A percentile compares a stretch with the other conserved stretches of the same genome.
Evolutionary conservation across 2,329 filamentous ascomycete genomes (phyloP).

Genomic region (Curvularia verruculosa): DNA sequence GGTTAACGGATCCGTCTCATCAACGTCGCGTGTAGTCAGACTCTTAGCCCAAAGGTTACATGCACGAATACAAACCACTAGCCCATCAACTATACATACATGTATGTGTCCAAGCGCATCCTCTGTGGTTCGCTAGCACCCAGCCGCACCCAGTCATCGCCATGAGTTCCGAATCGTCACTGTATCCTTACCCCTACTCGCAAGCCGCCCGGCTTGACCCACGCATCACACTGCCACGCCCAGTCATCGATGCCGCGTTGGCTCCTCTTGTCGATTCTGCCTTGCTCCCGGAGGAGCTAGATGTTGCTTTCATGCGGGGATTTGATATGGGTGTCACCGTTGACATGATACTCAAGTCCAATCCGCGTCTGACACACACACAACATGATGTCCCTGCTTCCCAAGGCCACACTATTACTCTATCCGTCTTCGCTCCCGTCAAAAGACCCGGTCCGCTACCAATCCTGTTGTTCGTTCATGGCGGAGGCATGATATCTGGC

Average conservation of each 20-base stretch:
- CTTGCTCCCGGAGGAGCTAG: slow-evolving; percentile 15
- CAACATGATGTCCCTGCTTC: slow-evolving; percentile 41
- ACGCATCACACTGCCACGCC: slow-evolving; percentile 14
- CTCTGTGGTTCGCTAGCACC: neutral
- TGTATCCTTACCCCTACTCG: slow-evolving; percentile 11
- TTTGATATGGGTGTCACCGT: slow-evolving; percentile 2
- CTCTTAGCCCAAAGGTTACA: neutral
- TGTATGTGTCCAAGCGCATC: neutral
- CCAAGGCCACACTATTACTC: slow-evolving; percentile 65
- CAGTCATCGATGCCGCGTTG: slow-evolving; percentile 9
- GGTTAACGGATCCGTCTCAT: slow-evolving; percentile 1
- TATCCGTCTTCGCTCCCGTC: slow-evolving; percentile 59
- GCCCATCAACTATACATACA: neutral
- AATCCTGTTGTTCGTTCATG: slow-evolving; percentile 72
- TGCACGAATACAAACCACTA: neutral
- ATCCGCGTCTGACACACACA: slow-evolving; percentile 59
- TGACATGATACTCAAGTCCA: slow-evolving; percentile 62
- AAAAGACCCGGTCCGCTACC: slow-evolving; percentile 64
- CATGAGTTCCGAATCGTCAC: neutral
- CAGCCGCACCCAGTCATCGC: neutral
- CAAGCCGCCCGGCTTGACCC: slow-evolving; percentile 18
- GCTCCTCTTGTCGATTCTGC: slow-evolving; percentile 15
- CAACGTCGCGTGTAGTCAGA: neutral
- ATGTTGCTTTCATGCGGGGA: slow-evolving; percentile 17
- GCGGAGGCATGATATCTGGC: slow-evolving; percentile 23